Percentiles rank a stretch among this genome's conserved stretches.
These are phyloP conservation scores for Dendrobium catenatum DNA, from an alignment of 106 monocot genomes.

Conservation along the genomic window DNA sequence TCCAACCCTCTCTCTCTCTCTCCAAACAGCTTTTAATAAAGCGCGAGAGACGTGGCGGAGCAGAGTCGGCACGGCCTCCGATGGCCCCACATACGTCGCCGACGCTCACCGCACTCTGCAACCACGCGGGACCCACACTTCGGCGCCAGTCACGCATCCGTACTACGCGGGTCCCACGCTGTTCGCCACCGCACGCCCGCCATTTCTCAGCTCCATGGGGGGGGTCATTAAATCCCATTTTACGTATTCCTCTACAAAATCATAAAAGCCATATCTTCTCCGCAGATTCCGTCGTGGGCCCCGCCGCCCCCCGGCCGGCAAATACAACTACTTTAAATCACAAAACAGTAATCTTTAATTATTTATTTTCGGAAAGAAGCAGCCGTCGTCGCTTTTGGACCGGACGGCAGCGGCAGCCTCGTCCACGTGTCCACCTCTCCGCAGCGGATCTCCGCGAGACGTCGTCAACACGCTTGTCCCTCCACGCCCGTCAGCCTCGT, in stretches of 20 bases:
- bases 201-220: background rate
- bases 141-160: background rate
- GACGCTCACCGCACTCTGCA: background rate
- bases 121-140: background rate
- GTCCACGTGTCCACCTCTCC: background rate
- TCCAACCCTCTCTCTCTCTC: background rate
- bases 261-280: background rate
- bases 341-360: background rate
- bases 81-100: background rate
- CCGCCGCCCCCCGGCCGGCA: background rate
- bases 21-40: background rate
- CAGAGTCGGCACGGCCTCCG: background rate
- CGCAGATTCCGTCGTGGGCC: constrained; percentile 4
- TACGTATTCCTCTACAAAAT: background rate
- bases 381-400: constrained; percentile 5
- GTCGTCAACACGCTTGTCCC: constrained; percentile 15
- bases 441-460: constrained; percentile 11
- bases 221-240: background rate
- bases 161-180: background rate
- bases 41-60: background rate
- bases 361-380: background rate
- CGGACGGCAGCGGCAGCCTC: background rate
- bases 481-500: background rate
- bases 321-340: background rate
- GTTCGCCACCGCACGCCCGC: background rate